Percentiles rank a stretch among this genome's conserved stretches.
Evolutionary conservation across 2,329 filamentous ascomycete genomes (phyloP).

Genomic region (Pseudogymnoascus sp.): DNA sequence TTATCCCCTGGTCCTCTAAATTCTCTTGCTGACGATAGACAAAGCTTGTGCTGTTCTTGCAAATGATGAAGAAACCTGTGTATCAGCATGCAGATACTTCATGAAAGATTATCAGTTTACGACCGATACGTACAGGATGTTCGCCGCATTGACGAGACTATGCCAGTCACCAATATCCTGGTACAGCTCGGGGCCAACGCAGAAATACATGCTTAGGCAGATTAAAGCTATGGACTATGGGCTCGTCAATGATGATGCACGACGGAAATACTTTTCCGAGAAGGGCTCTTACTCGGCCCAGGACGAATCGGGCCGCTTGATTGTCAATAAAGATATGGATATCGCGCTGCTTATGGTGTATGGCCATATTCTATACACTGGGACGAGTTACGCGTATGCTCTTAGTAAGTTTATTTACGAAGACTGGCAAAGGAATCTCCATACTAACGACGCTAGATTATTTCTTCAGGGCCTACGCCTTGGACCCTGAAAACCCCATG

Average conservation of each 20-base stretch:
- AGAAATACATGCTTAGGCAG: constrained; percentile 87
- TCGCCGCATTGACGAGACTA: constrained; percentile 68
- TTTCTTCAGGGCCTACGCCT: constrained; percentile 68
- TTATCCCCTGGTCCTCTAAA: neutral
- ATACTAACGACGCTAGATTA: constrained; percentile 50
- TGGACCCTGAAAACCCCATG: constrained; percentile 69
- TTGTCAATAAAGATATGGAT: constrained; percentile 47
- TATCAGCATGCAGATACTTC: constrained; percentile 70
- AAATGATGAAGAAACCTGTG: constrained; percentile 69
- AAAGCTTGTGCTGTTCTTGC: constrained; percentile 75
- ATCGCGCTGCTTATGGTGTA: constrained; percentile 80
- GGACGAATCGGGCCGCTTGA: constrained; percentile 29
- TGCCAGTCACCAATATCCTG: constrained; percentile 65
- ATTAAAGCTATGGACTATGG: constrained; percentile 80
- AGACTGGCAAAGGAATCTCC: neutral
- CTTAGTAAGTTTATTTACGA: constrained; percentile 47
- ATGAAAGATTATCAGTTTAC: constrained; percentile 75
- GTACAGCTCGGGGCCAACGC: constrained; percentile 73
- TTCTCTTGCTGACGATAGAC: constrained; percentile 15
- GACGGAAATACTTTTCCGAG: constrained; percentile 37
- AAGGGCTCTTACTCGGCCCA: constrained; percentile 32
- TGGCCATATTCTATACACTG: constrained; percentile 79
- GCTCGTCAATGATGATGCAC: constrained; percentile 46
- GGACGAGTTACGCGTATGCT: constrained; percentile 74
- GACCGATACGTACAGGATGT: constrained; percentile 77